Conservation (phyloP, 352 stramenopile genomes). For the Phytophthora hibernalis region DNA sequence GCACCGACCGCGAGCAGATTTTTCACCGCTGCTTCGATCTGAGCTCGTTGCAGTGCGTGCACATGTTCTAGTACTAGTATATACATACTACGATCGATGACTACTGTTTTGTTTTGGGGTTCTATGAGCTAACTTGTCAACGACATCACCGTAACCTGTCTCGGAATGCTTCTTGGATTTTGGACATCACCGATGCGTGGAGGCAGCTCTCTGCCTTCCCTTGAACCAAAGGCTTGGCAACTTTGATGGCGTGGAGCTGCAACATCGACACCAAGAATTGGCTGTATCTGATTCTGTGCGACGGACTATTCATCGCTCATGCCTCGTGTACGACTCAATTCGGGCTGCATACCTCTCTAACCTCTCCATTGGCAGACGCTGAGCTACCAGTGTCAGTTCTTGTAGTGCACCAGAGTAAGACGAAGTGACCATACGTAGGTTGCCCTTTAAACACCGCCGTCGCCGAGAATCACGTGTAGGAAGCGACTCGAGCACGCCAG, state of each 20-base stretch:
- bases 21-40: no score
- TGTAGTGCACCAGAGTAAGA: slow-evolving; percentile 34
- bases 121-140: no score
- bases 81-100: no score
- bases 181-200: slow-evolving; percentile 6
- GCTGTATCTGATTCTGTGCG: slow-evolving; percentile 25
- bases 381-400: slow-evolving; percentile 52
- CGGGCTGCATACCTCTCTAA: slow-evolving; percentile 57
- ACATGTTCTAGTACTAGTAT: no score
- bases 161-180: no score
- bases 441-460: slow-evolving; percentile 58
- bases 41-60: no score
- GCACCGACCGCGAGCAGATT: no score
- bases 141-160: no score
- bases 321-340: slow-evolving; percentile 49
- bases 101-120: no score
- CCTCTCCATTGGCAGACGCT: slow-evolving; percentile 41
- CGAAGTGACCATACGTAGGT: slow-evolving; percentile 39
- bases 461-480: slow-evolving; percentile 47
- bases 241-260: not conserved
- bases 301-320: slow-evolving; percentile 22
- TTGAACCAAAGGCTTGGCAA: not conserved
- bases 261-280: not conserved
- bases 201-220: slow-evolving; percentile 1
- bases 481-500: slow-evolving; percentile 54